Conservation (phyloP, 768 basidiomycete species). For the Fistulinella prunicolor region DNA sequence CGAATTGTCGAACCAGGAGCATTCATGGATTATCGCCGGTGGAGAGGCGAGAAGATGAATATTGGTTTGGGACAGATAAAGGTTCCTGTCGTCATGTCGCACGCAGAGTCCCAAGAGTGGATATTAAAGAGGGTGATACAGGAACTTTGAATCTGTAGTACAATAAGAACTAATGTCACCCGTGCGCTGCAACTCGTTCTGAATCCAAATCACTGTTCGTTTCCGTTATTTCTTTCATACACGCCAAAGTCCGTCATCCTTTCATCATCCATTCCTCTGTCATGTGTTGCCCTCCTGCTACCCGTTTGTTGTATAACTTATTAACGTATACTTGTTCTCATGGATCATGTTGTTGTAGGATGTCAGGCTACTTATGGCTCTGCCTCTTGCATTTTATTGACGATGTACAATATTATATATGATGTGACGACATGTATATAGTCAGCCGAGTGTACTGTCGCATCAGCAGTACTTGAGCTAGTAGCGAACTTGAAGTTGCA, state of each 20-base stretch:
- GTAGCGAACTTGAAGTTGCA: no score
- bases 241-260: no score
- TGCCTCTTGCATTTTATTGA: background rate
- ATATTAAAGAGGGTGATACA: slow-evolving; percentile 4
- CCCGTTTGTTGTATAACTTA: slow-evolving; percentile 7
- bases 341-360: no score
- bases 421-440: background rate
- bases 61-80: slow-evolving; percentile 14
- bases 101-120: slow-evolving; percentile 4
- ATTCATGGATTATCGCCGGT: slow-evolving; percentile 8
- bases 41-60: slow-evolving; percentile 7
- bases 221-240: no score
- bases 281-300: background rate
- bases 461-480: no score
- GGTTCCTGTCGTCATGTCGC: slow-evolving; percentile 11
- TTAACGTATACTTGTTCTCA: background rate
- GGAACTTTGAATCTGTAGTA: no score
- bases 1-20: slow-evolving; percentile 12
- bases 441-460: no score
- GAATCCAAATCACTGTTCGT: no score
- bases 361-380: no score
- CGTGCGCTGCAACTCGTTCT: no score
- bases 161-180: no score
- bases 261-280: no score
- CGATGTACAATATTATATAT: background rate